These are phyloP conservation scores for Cryptosporidium meleagridis DNA, from an alignment of 169 alveolate genomes.

Conservation along the genomic window DNA sequence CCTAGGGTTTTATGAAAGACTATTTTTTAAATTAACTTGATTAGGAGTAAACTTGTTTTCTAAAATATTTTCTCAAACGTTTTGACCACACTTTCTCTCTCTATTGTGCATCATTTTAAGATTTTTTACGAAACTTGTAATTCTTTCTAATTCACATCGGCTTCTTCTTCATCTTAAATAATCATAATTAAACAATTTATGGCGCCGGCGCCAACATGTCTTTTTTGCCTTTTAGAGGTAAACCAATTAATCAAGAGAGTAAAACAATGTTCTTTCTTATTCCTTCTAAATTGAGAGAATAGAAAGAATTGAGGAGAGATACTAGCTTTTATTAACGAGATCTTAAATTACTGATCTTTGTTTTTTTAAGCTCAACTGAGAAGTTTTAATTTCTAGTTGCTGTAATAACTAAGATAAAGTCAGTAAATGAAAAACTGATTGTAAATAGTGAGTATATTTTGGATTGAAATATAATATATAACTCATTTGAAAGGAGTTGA, in stretches of 20 bases:
- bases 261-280: neutral
- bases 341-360: neutral
- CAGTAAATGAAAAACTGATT: neutral
- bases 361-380: neutral
- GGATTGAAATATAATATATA: neutral
- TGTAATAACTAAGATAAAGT: neutral
- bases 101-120: neutral
- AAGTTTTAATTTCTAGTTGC: neutral
- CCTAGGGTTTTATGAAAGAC: neutral
- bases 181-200: neutral
- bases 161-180: neutral
- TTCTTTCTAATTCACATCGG: neutral
- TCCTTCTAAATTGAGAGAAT: neutral
- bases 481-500: neutral
- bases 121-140: too few species aligned
- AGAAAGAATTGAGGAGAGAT: neutral
- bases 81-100: neutral
- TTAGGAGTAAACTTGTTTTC: too few species aligned
- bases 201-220: conserved; percentile 56
- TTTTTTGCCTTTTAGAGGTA: neutral
- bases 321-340: neutral
- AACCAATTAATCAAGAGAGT: neutral
- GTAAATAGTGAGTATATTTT: neutral
- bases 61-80: neutral
- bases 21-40: too few species aligned